Evolutionary conservation across 805 yeast species (phyloP), one percentile per base, ranked within the genome.

Genomic region (Geotrichum ghanense): DNA sequence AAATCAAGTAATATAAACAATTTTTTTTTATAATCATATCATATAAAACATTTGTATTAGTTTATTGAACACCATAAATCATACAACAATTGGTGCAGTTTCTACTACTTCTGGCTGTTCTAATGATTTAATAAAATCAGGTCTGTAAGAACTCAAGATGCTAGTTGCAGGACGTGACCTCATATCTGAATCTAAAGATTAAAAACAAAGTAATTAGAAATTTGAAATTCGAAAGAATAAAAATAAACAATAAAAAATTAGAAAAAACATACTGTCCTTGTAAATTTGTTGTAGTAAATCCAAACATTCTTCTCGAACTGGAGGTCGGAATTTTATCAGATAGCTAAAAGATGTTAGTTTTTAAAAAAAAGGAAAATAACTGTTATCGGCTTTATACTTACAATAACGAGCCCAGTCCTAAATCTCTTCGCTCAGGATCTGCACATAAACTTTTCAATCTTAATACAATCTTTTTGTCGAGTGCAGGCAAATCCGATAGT

Each of bases 301-400:
- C 10, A 67, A 48, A 45, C 69, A 70, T 49, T 22, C 56, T 31
- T 61, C 69, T 50, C 80, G 76, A 23, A 77, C 86, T 0, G 97
- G 97, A 0, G 96, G 95, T 56, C 95, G 75, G 62, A 85, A 84
- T 90, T 87, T 83, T 46, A 89, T 76, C 50, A 92, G 65, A 57
- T 82, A 67, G 49, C 42, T 39, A n/a, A 31, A 12, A 25, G 14
- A 25, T 9, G 14, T n/a, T n/a, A n/a, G n/a, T n/a, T n/a, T n/a
- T 52, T 48, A 22, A 14, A n/a, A n/a, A n/a, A n/a, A n/a, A 21
- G 9, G 2, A 45, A 16, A 43, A 42, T n/a, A 17, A 41, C 16
- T 42, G 47, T 9, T 20, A 20, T 16, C 47, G 20, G 16, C 4
- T 5, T 21, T 10, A 5, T 14, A 49, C 55, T 39, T 22, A 39